Evolutionary conservation across 371 early-diverging fungal species (phyloP).

Genomic region (Mortierella sp.): DNA sequence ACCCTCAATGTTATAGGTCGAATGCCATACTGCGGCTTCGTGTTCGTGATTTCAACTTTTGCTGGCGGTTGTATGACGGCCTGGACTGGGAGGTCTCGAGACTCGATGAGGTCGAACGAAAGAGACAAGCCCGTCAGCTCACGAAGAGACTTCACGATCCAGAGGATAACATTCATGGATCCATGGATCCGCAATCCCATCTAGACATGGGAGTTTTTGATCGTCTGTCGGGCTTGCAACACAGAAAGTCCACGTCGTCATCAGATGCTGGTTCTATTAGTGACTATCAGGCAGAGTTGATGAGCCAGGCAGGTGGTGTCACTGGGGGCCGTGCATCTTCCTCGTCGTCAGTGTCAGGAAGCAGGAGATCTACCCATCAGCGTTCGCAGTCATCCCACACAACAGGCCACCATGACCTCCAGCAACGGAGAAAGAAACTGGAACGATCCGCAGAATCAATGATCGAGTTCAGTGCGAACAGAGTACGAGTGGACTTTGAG

Average conservation of each 20-base stretch:
- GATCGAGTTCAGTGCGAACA: slow-evolving; percentile 69
- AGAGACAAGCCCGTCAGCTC: slow-evolving; percentile 43
- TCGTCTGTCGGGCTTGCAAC: slow-evolving; percentile 37
- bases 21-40: slow-evolving; percentile 60
- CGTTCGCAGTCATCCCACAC: slow-evolving; percentile 8
- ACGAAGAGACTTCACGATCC: slow-evolving; percentile 47
- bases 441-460: slow-evolving; percentile 48
- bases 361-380: slow-evolving; percentile 20
- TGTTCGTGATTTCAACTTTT: slow-evolving; percentile 66
- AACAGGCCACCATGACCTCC: slow-evolving; percentile 10
- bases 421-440: slow-evolving; percentile 40
- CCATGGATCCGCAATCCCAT: slow-evolving; percentile 47
- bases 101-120: slow-evolving; percentile 43
- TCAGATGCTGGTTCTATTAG: slow-evolving; percentile 42
- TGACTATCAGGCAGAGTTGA: slow-evolving; percentile 55
- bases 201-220: slow-evolving; percentile 45
- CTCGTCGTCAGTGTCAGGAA: slow-evolving; percentile 18
- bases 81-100: slow-evolving; percentile 49
- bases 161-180: slow-evolving; percentile 28
- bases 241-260: slow-evolving; percentile 23
- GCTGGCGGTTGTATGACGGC: slow-evolving; percentile 75
- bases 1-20: slow-evolving; percentile 10
- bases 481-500: slow-evolving; percentile 67
- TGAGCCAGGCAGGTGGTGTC: slow-evolving; percentile 40
- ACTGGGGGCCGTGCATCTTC: slow-evolving; percentile 35